These are phyloP conservation scores for Zea mays DNA, from an alignment of 176 grass and related monocot species.

Conservation along the genomic window DNA sequence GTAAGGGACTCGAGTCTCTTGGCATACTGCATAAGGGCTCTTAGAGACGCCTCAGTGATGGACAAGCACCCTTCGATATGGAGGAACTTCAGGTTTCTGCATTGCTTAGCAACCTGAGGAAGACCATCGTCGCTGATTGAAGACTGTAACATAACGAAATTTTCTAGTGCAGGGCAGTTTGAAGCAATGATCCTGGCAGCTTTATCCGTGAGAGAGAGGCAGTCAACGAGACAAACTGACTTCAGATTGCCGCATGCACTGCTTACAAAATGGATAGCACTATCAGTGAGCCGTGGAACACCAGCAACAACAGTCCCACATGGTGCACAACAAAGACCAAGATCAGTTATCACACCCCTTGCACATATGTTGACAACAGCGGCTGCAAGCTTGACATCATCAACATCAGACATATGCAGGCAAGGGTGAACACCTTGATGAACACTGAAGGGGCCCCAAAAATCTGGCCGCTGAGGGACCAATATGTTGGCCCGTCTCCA, in stretches of 20 bases:
- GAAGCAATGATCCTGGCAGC: slow-evolving; percentile 5
- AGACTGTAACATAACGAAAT: slow-evolving; percentile 8
- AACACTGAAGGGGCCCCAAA: slow-evolving; percentile 12
- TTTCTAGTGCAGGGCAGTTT: slow-evolving; percentile 24
- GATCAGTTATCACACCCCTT: slow-evolving; percentile 19
- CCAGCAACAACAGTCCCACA: not conserved
- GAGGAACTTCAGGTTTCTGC: slow-evolving; percentile 19
- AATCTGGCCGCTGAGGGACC: not conserved
- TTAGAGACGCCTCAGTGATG: slow-evolving; percentile 15
- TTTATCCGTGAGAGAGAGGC: slow-evolving; percentile 1
- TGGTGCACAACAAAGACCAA: slow-evolving; percentile 5
- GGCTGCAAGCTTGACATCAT: slow-evolving; percentile 23
- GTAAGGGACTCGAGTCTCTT: slow-evolving; percentile 12
- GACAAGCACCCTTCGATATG: not conserved
- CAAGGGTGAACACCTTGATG: slow-evolving; percentile 5
- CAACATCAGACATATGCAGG: slow-evolving; percentile 13
- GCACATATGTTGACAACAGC: slow-evolving; percentile 5
- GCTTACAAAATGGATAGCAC: not conserved
- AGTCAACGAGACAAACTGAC: slow-evolving; percentile 18
- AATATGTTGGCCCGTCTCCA: slow-evolving; percentile 22
- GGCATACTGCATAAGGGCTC: slow-evolving; percentile 22
- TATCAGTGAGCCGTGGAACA: slow-evolving; percentile 11
- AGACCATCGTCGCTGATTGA: slow-evolving; percentile 8
- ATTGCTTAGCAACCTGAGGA: slow-evolving; percentile 18
- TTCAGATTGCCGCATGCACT: not conserved